Base-by-base conservation (phyloP, 2,329 filamentous ascomycete species). In the Aspergillus arachidicola region DNA sequence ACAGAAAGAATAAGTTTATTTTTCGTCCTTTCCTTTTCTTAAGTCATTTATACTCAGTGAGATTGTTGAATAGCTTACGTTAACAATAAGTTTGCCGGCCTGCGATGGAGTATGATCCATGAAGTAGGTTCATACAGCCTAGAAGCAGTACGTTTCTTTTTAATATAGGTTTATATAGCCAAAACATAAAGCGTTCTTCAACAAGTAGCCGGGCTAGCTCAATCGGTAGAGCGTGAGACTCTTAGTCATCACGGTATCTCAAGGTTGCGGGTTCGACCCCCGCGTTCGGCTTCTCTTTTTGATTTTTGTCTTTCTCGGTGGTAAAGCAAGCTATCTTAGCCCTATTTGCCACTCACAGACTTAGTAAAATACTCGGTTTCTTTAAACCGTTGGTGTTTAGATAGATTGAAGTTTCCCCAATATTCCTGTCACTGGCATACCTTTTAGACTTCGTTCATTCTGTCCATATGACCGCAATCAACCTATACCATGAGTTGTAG, bases 161-260 rank as follows among this genome's bases (percentile, higher is more conserved):
- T 21, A 14, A 6, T 1, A 9, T 1, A 19, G 21, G 21, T 0
- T 26, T 48, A 48, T 48, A 16, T 28, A 26, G 6, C 6, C 23
- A 48, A 48, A 48, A 48, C 6, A 28, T 0, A 0, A 48, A 23
- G 6, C 3, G 45, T 6, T 26, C 6, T 48, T 48, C 23, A 48
- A 48, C 45, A 48, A 48, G 6, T 26, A 65, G 80, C 80, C 76
- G 75, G 80, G 79, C 78, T 82, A 82, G 80, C 80, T 82, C 80
- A 82, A 82, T 82, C 79, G 80, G 75, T 79, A 82, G 77, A 79
- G 77, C 78, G 76, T 82, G 80, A 80, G 80, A 79, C 79, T 82
- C 79, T 82, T 83, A 80, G 48, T 51, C 48, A 4, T 51, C 48
- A 51, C 48, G 48, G 48, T 51, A 75, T 73, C 75, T 73, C 74